Percentiles rank a stretch among this genome's conserved stretches.
Evolutionary conservation across 352 stramenopile genomes (phyloP).

Genomic region (Pythium apleroticum): DNA sequence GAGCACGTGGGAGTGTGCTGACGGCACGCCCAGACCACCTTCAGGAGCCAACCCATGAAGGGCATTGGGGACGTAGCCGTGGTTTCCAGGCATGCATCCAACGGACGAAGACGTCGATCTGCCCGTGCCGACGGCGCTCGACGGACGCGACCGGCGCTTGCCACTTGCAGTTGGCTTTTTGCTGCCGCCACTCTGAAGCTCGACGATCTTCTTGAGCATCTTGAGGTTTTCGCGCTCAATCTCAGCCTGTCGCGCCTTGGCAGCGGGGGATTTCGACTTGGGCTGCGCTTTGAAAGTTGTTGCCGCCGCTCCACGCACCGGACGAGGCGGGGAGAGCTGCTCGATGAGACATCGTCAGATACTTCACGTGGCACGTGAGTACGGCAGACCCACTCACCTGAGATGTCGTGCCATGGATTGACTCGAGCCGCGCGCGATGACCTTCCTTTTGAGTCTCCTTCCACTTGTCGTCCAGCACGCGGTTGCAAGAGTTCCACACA

Average conservation of each 20-base stretch:
- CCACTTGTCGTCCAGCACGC: conserved; percentile 44
- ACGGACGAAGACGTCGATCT: neutral
- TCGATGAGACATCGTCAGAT: neutral
- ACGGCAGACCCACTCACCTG: conserved; percentile 2
- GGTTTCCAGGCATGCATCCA: neutral
- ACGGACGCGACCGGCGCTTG: conserved; percentile 5
- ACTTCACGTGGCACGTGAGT: neutral
- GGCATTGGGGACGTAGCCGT: conserved; percentile 1
- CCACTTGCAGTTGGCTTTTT: neutral
- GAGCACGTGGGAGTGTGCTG: conserved; percentile 40
- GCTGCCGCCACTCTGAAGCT: conserved; percentile 31
- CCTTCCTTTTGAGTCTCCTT: conserved; percentile 36
- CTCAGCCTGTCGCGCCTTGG: conserved; percentile 48
- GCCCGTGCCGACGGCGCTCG: neutral
- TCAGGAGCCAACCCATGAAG: conserved; percentile 12
- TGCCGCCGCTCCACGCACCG: conserved; percentile 1
- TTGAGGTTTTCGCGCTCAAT: conserved; percentile 60
- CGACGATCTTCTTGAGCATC: conserved; percentile 60
- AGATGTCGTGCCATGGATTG: conserved; percentile 32
- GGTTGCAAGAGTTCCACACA: conserved; percentile 48
- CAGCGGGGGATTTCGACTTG: conserved; percentile 46
- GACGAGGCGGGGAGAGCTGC: neutral
- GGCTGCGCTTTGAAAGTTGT: conserved; percentile 19
- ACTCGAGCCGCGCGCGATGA: conserved; percentile 49
- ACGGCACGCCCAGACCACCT: conserved; percentile 28